Evolutionary conservation across 257 asterid species (phyloP), one percentile per base, ranked within the genome.

Genomic region (Rehmannia glutinosa): DNA sequence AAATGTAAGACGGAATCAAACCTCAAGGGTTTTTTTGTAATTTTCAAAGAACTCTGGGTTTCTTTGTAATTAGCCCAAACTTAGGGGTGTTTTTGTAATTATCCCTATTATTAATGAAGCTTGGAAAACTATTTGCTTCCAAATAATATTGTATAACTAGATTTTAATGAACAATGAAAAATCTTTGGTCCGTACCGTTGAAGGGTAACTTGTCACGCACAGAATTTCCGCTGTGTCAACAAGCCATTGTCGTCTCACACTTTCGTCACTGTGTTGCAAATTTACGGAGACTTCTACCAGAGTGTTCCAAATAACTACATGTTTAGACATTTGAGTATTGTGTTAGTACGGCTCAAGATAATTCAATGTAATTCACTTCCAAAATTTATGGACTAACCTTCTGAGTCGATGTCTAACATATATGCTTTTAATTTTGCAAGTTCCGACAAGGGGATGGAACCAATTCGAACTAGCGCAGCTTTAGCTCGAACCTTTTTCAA

Each of bases 191-290:
- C 87, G 54, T 85, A 93, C 99, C 80, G 96, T 90, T 70, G 97
- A 88, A 66, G 99, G 99, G 78, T 82, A 83, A 62, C 87, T 78
- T 43, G 96, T 82, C 55, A 86, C 87, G 13, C 97, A 88, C 54
- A 86, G 75, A 71, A 93, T 85, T 64, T 90, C 92, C 12, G 89
- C 74, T 28, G 96, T 81, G 63, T 93, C 96, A 45, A 80, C 77
- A 61, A 93, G 89, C 97, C 99, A 93, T 69, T 81, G 89, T 68
- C 86, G 78, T 82, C 95, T 81, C 56, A 77, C 82, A 71, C 78
- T 81, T 72, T 75, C 84, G 65, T 81, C 90, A 10, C 71, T 82
- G 57, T 77, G 80, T 51, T 77, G 96, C 90, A 93, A 77, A 28
- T 96, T 77, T 36, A 66, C 64, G 24, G 86, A 65, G 60, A 90